Percentiles rank a stretch among this genome's conserved stretches.
Conservation (phyloP, 2,329 filamentous ascomycete species). For the Anisogramma anomala region DNA sequence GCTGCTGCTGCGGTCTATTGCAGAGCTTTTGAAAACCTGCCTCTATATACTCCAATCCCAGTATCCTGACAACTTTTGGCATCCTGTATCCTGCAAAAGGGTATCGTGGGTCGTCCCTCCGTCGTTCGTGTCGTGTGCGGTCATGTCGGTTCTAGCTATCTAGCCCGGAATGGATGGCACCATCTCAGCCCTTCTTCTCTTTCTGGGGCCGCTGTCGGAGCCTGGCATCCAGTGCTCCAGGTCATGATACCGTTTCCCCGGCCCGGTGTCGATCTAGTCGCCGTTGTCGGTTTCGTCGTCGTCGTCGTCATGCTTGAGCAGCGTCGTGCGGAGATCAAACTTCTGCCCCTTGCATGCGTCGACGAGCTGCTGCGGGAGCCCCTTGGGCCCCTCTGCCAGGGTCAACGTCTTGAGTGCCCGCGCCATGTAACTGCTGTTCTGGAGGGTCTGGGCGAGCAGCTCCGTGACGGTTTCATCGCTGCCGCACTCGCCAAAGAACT, state of each 20-base stretch:
- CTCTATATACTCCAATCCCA: neutral
- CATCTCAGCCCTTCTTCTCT: neutral
- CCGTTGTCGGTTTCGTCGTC: neutral
- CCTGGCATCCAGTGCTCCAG: neutral
- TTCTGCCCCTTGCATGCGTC: constrained; percentile 25
- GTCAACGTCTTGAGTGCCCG: constrained; percentile 28
- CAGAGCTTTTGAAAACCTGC: no score
- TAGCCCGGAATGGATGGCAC: neutral
- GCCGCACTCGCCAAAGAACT: constrained; percentile 34
- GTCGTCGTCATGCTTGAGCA: neutral
- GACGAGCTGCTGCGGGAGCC: constrained; percentile 24
- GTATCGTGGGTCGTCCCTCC: neutral
- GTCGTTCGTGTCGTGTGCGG: neutral
- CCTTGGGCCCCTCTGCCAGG: constrained; percentile 22
- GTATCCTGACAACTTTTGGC: neutral
- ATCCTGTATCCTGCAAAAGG: neutral
- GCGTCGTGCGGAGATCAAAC: constrained; percentile 23
- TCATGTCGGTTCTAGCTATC: neutral
- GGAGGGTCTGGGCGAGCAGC: constrained; percentile 29
- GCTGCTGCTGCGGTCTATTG: no score
- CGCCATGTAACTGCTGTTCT: constrained; percentile 27
- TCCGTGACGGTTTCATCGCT: constrained; percentile 37
- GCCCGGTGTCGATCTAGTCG: neutral
- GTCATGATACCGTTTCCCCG: no score
- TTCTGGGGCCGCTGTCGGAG: neutral